phyloP scores from a whole-genome alignment of 2,329 filamentous ascomycete species.

The Venturia oleaginea region DNA sequence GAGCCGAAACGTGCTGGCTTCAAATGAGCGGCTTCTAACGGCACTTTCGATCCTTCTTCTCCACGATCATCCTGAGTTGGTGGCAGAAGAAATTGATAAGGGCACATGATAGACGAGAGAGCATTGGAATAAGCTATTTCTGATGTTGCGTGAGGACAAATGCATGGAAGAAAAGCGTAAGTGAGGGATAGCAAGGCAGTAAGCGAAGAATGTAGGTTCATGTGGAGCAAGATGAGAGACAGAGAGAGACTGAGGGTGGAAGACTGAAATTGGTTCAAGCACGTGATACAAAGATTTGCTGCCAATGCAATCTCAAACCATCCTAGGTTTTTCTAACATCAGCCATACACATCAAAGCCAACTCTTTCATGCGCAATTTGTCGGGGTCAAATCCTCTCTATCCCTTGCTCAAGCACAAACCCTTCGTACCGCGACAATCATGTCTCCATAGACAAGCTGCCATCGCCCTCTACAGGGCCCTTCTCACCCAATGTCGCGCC shows the following conservation, averaged over 20 bases:
- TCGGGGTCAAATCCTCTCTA: background rate
- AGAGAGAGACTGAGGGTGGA: background rate
- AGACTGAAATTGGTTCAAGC: background rate
- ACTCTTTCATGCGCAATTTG: background rate
- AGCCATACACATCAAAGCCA: background rate
- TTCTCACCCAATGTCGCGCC: conserved; percentile 49
- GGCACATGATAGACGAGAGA: background rate
- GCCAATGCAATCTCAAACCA: background rate
- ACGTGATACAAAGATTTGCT: background rate
- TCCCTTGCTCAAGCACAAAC: background rate
- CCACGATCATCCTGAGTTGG: background rate
- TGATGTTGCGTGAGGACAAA: too few relatives aligned
- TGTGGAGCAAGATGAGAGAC: background rate
- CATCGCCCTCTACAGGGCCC: conserved; percentile 62
- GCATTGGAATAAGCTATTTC: too few relatives aligned
- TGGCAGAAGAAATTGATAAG: background rate
- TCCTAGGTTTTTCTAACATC: background rate
- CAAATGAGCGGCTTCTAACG: background rate
- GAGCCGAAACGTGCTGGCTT: background rate
- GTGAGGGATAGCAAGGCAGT: too few relatives aligned
- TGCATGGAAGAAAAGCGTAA: too few relatives aligned
- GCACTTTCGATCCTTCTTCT: background rate
- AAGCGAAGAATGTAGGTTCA: too few relatives aligned
- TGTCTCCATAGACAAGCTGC: conserved; percentile 32
- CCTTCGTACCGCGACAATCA: conserved; percentile 8